phyloP scores from a whole-genome alignment of 192 early-diverging fungal species.

The Backusella sp. region DNA sequence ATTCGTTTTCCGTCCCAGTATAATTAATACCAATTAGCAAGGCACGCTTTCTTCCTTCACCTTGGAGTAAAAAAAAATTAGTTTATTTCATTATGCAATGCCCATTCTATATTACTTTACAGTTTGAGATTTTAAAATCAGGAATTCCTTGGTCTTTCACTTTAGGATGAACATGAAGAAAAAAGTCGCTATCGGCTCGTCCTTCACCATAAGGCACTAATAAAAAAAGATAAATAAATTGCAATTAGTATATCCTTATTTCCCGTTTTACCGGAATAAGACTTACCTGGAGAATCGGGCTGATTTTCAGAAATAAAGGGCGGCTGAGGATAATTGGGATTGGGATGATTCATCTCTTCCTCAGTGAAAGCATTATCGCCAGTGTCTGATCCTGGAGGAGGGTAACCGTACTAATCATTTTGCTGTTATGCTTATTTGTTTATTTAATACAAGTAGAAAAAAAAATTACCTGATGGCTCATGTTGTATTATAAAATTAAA shows the following conservation, averaged over 20 bases:
- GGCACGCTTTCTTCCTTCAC: conserved; percentile 70
- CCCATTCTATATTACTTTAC: conserved; percentile 19
- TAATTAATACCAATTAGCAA: conserved; percentile 95
- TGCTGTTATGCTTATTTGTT: not conserved
- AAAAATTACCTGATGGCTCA: not conserved
- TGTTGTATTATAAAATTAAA: not conserved
- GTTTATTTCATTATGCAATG: not conserved
- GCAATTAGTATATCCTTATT: not conserved
- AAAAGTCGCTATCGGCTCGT: not conserved
- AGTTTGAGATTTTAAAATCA: conserved; percentile 49
- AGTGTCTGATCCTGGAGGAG: not conserved
- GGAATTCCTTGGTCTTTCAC: conserved; percentile 26
- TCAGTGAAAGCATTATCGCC: not conserved
- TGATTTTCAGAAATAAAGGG: conserved; percentile 23
- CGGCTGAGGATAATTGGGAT: conserved; percentile 30
- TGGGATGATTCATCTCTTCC: conserved; percentile 4
- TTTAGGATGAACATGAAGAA: conserved; percentile 22
- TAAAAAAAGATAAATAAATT: no score
- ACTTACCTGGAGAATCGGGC: conserved; percentile 7
- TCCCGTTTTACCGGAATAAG: conserved; percentile 7
- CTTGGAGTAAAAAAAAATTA: not conserved
- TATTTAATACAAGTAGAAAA: not conserved
- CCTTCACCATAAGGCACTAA: conserved; percentile 12
- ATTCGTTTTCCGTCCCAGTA: conserved; percentile 56
- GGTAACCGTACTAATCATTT: not conserved